Evolutionary conservation across 768 basidiomycete species (phyloP).

Genomic region (Termitomyces sp.): DNA sequence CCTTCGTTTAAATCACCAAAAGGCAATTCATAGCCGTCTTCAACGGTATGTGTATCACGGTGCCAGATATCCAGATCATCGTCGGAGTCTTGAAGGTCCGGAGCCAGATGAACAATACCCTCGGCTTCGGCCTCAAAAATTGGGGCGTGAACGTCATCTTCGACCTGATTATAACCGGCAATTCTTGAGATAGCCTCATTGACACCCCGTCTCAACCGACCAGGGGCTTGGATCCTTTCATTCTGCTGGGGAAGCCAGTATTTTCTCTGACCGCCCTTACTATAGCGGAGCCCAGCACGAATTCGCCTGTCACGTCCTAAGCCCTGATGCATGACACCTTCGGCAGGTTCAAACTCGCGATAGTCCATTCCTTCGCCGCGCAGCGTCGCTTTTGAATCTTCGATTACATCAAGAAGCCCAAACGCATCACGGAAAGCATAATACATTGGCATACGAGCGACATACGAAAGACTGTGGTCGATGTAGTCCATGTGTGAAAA

Average conservation of each 20-base stretch:
- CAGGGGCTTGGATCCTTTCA: conserved; percentile 31
- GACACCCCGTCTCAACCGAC: conserved; percentile 34
- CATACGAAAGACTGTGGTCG: conserved; percentile 48
- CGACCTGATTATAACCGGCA: conserved; percentile 36
- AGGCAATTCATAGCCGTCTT: conserved; percentile 52
- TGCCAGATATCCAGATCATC: conserved; percentile 40
- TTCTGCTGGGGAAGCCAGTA: conserved; percentile 89
- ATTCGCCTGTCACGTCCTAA: conserved; percentile 82
- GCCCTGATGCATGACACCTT: conserved; percentile 90
- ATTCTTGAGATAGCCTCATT: conserved; percentile 36
- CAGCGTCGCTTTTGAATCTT: conserved; percentile 79
- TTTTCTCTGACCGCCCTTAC: conserved; percentile 84
- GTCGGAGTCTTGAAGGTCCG: conserved; percentile 41
- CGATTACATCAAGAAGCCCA: conserved; percentile 79
- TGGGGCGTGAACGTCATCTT: conserved; percentile 66
- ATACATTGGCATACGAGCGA: conserved; percentile 85
- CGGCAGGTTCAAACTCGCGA: conserved; percentile 93
- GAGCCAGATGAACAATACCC: conserved; percentile 59
- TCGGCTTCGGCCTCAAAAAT: conserved; percentile 60
- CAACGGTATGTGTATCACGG: conserved; percentile 12
- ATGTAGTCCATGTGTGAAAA: conserved; percentile 90
- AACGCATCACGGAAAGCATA: conserved; percentile 89
- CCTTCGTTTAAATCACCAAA: conserved; percentile 66
- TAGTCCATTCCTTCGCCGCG: conserved; percentile 92
- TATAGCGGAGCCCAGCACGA: conserved; percentile 87